Conservation (phyloP, 1,284 basidiomycete genomes). For the Naganishia sp. region DNA sequence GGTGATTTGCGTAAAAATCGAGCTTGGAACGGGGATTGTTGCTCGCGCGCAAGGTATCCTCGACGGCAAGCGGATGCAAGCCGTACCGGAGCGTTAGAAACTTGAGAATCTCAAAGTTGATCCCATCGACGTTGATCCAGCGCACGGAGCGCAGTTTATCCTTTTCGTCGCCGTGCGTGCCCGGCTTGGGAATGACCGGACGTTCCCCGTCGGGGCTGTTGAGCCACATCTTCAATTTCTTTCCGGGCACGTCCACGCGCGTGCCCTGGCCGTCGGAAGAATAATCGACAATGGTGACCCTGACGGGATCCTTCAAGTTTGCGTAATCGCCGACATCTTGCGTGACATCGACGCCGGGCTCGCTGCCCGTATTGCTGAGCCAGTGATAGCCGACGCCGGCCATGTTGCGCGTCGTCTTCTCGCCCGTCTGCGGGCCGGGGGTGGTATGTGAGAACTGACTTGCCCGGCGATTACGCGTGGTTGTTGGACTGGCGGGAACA, state of each 20-base stretch:
- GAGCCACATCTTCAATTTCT: constrained; percentile 47
- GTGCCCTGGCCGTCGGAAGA: constrained; percentile 43
- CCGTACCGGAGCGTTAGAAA: constrained; percentile 47
- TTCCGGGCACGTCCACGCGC: constrained; percentile 47
- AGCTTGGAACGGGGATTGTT: constrained; percentile 51
- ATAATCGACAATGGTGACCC: constrained; percentile 48
- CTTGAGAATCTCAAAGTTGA: constrained; percentile 54
- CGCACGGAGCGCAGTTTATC: constrained; percentile 26
- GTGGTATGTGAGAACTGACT: constrained; percentile 12
- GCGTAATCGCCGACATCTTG: constrained; percentile 34
- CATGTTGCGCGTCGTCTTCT: constrained; percentile 14
- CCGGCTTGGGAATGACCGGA: constrained; percentile 33
- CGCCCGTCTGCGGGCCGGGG: not conserved
- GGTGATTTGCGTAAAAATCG: constrained; percentile 52
- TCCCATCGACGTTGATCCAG: constrained; percentile 47
- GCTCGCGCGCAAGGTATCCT: constrained; percentile 49
- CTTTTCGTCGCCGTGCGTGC: constrained; percentile 39
- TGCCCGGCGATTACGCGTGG: not conserved
- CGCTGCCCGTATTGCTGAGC: constrained; percentile 51
- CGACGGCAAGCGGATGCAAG: constrained; percentile 53
- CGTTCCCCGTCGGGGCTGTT: constrained; percentile 42
- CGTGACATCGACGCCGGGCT: constrained; percentile 54
- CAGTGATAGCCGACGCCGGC: constrained; percentile 39
- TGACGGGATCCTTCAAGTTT: constrained; percentile 23
- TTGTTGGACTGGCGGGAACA: constrained; percentile 5